Conservation (phyloP, 768 basidiomycete species). For the Macrolepiota dolichaula region DNA sequence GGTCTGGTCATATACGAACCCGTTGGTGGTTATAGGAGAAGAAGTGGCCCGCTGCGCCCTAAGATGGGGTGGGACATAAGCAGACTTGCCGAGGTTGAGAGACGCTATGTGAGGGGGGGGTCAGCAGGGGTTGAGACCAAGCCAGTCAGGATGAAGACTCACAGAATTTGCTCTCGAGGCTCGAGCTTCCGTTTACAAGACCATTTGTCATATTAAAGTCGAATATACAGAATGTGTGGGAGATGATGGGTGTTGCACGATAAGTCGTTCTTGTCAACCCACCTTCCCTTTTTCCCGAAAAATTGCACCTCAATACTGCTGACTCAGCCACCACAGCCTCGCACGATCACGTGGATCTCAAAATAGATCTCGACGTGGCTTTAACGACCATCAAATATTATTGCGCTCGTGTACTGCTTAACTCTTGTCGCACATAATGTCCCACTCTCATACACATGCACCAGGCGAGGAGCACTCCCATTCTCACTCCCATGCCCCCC, state of each 20-base stretch:
- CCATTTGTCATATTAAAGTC: constrained; percentile 82
- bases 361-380: constrained; percentile 4
- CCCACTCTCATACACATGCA: constrained; percentile 61
- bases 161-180: constrained; percentile 78
- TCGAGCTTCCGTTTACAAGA: constrained; percentile 74
- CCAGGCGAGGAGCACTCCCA: constrained; percentile 54
- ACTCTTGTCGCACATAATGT: constrained; percentile 38
- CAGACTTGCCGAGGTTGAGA: constrained; percentile 74
- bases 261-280: neutral
- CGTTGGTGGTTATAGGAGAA: constrained; percentile 46
- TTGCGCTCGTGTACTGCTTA: neutral
- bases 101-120: constrained; percentile 43
- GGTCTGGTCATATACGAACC: constrained; percentile 35
- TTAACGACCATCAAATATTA: neutral
- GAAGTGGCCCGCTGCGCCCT: constrained; percentile 78
- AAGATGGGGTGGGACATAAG: constrained; percentile 88
- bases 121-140: constrained; percentile 12
- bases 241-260: constrained; percentile 22
- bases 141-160: constrained; percentile 22
- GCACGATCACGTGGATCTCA: constrained; percentile 13
- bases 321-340: constrained; percentile 6
- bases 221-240: constrained; percentile 21
- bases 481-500: constrained; percentile 44
- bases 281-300: neutral
- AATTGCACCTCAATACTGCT: constrained; percentile 8